A percentile compares a stretch with the other conserved stretches of the same genome.
These are phyloP conservation scores for Helotiales sp. DNA, from an alignment of 2,329 filamentous ascomycete genomes.

Conservation along the genomic window DNA sequence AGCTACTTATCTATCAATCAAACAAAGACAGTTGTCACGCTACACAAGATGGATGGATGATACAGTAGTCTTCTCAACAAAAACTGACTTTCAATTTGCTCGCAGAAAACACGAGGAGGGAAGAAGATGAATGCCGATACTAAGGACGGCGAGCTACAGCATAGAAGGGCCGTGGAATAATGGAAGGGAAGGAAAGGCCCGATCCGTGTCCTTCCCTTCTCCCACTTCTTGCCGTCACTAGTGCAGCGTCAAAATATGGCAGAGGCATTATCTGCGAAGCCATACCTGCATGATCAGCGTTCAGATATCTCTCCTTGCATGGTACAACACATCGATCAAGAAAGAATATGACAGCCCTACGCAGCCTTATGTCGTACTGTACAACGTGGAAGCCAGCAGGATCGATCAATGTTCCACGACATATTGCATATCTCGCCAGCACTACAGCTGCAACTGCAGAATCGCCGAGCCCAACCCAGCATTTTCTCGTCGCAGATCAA, in stretches of 20 bases:
- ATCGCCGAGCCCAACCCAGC: neutral
- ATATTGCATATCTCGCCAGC: neutral
- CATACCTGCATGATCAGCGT: neutral
- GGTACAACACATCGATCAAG: neutral
- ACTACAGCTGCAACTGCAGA: neutral
- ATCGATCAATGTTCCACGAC: constrained; percentile 1
- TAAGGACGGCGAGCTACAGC: neutral
- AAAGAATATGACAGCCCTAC: neutral
- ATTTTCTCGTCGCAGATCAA: too few species aligned
- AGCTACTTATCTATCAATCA: neutral
- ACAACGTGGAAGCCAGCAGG: neutral
- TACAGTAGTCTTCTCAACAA: too few species aligned
- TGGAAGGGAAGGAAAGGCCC: neutral
- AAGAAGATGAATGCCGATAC: too few species aligned
- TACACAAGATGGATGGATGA: neutral
- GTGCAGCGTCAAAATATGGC: too few species aligned
- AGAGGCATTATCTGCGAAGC: neutral
- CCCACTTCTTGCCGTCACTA: neutral
- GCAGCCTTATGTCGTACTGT: neutral
- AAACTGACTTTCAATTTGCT: too few species aligned
- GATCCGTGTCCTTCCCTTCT: neutral
- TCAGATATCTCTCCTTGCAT: neutral
- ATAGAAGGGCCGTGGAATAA: neutral
- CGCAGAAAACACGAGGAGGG: too few species aligned
- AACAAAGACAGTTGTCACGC: neutral